Conservation (phyloP, 352 stramenopile species). For the Halophytophthora batemanensis region DNA sequence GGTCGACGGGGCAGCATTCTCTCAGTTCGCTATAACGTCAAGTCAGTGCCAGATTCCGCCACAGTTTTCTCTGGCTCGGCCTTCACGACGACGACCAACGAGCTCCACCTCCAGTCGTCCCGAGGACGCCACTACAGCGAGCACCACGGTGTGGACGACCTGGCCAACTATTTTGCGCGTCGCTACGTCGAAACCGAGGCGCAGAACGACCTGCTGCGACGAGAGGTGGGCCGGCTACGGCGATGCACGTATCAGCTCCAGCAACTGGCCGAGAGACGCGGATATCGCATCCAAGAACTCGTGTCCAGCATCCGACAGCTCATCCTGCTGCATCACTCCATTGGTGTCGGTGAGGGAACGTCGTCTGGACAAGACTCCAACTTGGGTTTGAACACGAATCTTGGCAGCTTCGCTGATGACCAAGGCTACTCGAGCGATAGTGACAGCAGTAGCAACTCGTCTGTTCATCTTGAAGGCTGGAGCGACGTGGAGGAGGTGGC, state of each 20-base stretch:
- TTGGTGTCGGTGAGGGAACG: not conserved
- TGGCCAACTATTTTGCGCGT: constrained; percentile 1
- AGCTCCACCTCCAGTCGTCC: not conserved
- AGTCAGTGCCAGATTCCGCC: not conserved
- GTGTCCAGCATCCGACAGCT: constrained; percentile 12
- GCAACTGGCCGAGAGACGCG: constrained; percentile 1
- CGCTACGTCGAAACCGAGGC: constrained; percentile 3
- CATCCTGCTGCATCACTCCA: constrained; percentile 2
- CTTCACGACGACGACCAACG: not conserved
- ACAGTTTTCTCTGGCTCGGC: not conserved
- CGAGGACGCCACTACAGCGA: not conserved
- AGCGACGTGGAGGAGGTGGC: not conserved
- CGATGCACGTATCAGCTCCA: not conserved
- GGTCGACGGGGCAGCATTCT: too few species aligned
- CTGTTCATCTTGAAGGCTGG: not conserved
- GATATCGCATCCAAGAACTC: constrained; percentile 7
- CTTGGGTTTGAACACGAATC: not conserved
- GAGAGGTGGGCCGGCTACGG: constrained; percentile 3
- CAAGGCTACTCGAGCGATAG: not conserved
- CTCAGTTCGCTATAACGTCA: too few species aligned
- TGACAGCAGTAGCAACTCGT: not conserved
- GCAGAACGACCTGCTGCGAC: constrained; percentile 11
- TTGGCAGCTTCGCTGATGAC: not conserved
- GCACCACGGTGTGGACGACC: not conserved
- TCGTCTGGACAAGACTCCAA: not conserved